Evolutionary conservation across 495 filamentous ascomycete genomes (phyloP), one percentile per base, ranked within the genome.

Genomic region (Bacidia rubella): DNA sequence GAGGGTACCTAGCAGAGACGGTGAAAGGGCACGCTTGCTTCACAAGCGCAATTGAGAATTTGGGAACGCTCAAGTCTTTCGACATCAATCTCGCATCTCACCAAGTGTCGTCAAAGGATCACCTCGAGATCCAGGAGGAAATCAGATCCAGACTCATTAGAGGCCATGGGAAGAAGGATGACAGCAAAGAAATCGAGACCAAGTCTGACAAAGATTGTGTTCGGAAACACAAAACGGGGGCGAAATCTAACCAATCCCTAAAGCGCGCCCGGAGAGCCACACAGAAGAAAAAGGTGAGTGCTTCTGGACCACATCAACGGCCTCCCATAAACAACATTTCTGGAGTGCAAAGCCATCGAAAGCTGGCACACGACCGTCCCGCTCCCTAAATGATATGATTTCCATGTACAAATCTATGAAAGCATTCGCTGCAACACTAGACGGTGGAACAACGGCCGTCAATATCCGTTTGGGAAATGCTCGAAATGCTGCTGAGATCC

Each of bases 401-500:
- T n/a, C 3, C 7, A 27, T 27, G 22, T 47, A 54, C 47, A 22
- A 32, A 38, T 11, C 24, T 23, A 46, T 58, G n/a, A 46, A 47
- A 27, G 23, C 54, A 19, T 58, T 49, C 22, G 52, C 52, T 20
- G 35, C 12, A 21, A 44, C 20, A 10, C 40, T 58, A 11, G 41
- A 58, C 20, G 7, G 11, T 7, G 52, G 49, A 23, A 40, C 42
- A 12, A 19, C 41, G 22, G 39, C 56, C 19, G 56, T 58, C 40
- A 54, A 45, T 22, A 58, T 58, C 42, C 52, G 56, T 25, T 41
- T 58, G 10, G 47, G 54, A 25, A 17, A 54, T 32, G 56, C 56
- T 29, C 56, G 32, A 7, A 19, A 54, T 39, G 51, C 56, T 2
- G 56, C 43, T 17, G 47, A 47, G 17, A 39, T 9, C 2, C 27